A percentile compares a stretch with the other conserved stretches of the same genome.
phyloP scores from a whole-genome alignment of 2,329 filamentous ascomycete species.

The Xylaria polymorpha region DNA sequence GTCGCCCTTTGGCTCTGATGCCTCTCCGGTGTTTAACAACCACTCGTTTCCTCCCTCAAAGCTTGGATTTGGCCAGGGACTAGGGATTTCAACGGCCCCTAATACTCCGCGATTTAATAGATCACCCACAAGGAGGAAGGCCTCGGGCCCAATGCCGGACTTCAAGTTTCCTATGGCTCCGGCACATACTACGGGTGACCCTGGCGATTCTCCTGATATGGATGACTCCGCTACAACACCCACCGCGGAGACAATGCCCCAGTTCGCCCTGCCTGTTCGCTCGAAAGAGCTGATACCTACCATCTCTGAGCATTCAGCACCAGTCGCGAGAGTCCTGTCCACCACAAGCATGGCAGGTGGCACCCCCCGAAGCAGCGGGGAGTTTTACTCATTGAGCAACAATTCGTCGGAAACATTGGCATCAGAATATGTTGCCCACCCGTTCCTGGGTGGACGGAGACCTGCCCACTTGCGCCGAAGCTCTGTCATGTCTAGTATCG shows the following conservation, averaged over 20 bases:
- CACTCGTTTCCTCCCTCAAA: constrained; percentile 65
- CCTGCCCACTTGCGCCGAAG: constrained; percentile 61
- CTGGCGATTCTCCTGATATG: constrained; percentile 46
- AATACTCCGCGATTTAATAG: constrained; percentile 57
- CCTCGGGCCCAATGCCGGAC: constrained; percentile 61
- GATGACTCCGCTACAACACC: constrained; percentile 58
- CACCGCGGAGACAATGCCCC: constrained; percentile 50
- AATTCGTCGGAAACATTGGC: constrained; percentile 92
- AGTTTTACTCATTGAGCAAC: constrained; percentile 95
- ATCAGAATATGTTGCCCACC: constrained; percentile 82
- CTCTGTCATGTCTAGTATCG: constrained; percentile 57
- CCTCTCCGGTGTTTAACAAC: constrained; percentile 64
- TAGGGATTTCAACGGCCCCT: constrained; percentile 58
- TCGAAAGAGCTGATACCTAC: constrained; percentile 59
- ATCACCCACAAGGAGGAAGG: constrained; percentile 55
- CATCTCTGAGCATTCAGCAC: constrained; percentile 68
- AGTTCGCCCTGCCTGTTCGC: constrained; percentile 54
- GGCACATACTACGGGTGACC: constrained; percentile 54
- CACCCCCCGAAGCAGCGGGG: constrained; percentile 90
- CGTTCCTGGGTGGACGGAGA: constrained; percentile 51
- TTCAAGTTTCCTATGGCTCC: constrained; percentile 67
- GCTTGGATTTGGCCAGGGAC: constrained; percentile 54
- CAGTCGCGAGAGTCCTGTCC: constrained; percentile 77
- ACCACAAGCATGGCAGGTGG: constrained; percentile 78
- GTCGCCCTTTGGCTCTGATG: constrained; percentile 56